Evolutionary conservation across 257 asterid genomes (phyloP), one percentile per base, ranked within the genome.

Genomic region (Nyctanthes arbortristis): DNA sequence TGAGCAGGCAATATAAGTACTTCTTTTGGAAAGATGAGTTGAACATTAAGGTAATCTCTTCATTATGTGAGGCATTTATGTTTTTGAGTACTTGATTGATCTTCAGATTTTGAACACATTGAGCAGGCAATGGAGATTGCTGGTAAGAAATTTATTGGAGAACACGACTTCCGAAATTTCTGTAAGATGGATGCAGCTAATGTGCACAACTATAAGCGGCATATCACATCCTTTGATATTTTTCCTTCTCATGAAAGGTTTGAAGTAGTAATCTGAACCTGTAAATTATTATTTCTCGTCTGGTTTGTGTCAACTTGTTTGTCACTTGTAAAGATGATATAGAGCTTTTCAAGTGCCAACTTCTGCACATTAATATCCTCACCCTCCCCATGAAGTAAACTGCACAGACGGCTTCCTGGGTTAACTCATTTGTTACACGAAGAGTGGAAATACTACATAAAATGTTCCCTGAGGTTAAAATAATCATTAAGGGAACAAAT

Each of bases 111-210:
- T 70, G 70, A 66, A 35, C 52, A 35, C 73, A 34, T 63, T 67
- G 36, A 74, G 85, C 75, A 93, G 97, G 89, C 76, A 62, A 93
- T 93, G 96, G 88, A 91, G 84, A 80, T 73, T 75, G 96, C 97
- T 60, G 92, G 89, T 55, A 81, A 71, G 84, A 91, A 88, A 82
- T 85, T 91, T 69, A 75, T 88, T 40, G 99, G 99, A 63, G 93
- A 91, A 74, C 97, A 93, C 76, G 99, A 93, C 82, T 93, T 89
- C 85, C 84, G 99, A 75, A 93, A 91, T 77, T 93, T 93, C 78
- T 93, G 99, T 79, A 91, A 93, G 93, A 93, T 93, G 97, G 96
- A 93, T 72, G 99, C 97, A 33, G 85, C 83, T 69, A 91, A 83
- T 77, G 96, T 93, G 77, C 96, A 93, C 82, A 93, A 81, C 75